These are phyloP conservation scores for Agrocybe pediades DNA, from an alignment of 768 basidiomycete genomes.

Conservation along the genomic window DNA sequence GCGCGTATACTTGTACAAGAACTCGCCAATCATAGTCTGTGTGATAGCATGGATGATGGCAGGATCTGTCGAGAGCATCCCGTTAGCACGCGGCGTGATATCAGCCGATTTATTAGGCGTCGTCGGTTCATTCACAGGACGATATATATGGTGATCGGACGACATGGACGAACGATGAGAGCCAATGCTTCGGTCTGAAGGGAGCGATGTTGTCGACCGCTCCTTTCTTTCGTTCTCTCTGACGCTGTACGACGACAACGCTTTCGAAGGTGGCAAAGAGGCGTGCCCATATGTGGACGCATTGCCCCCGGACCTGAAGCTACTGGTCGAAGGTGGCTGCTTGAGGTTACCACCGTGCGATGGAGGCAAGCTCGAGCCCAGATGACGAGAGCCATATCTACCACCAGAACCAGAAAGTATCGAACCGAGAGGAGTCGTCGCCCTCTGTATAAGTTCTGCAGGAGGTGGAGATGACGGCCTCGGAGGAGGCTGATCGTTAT, in stretches of 20 bases:
- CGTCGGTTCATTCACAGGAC: conserved; percentile 34
- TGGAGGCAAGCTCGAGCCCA: conserved; percentile 79
- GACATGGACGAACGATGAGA: conserved; percentile 85
- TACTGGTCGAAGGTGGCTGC: conserved; percentile 76
- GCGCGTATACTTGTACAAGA: conserved; percentile 96
- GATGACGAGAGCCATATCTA: conserved; percentile 52
- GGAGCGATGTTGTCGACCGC: conserved; percentile 68
- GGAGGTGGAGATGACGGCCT: conserved; percentile 94
- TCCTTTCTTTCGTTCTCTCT: conserved; percentile 57
- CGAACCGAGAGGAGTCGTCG: conserved; percentile 81
- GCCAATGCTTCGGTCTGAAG: conserved; percentile 63
- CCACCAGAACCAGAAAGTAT: conserved; percentile 55
- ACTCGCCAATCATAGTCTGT: conserved; percentile 99
- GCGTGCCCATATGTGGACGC: conserved; percentile 48
- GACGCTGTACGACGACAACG: conserved; percentile 50
- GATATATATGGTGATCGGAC: conserved; percentile 62
- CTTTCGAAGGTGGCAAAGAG: conserved; percentile 39
- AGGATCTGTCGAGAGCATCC: conserved; percentile 75
- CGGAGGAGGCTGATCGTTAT: conserved; percentile 70
- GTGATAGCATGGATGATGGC: conserved; percentile 94
- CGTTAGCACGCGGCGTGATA: conserved; percentile 38
- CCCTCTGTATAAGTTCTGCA: conserved; percentile 87
- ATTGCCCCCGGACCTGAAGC: conserved; percentile 77
- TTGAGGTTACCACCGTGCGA: conserved; percentile 65
- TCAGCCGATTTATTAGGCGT: conserved; percentile 51